These are phyloP conservation scores for Suaeda aralocaspica DNA, from an alignment of 148 eudicot species.

Conservation along the genomic window DNA sequence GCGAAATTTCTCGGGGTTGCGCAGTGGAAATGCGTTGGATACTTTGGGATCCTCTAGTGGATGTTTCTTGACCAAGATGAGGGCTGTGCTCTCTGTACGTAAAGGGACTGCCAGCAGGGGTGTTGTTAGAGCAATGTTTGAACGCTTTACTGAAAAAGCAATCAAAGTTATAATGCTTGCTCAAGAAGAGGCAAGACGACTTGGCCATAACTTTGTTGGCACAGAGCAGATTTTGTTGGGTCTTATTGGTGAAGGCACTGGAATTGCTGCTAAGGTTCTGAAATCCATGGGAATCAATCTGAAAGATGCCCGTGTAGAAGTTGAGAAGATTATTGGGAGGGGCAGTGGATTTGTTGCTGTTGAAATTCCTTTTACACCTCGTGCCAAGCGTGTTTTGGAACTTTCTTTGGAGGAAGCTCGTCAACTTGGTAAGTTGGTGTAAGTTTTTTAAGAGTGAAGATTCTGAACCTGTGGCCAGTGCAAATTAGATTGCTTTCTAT, in stretches of 20 bases:
- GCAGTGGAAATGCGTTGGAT: constrained; percentile 58
- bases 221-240: constrained; percentile 93
- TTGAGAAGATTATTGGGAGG: constrained; percentile 92
- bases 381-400: constrained; percentile 92
- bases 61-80: constrained; percentile 53
- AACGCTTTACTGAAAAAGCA: constrained; percentile 93
- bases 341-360: constrained; percentile 94
- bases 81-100: constrained; percentile 43
- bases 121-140: constrained; percentile 81
- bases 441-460: not conserved
- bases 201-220: constrained; percentile 93
- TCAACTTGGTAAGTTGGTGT: constrained; percentile 58
- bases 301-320: constrained; percentile 94
- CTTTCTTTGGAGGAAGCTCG: constrained; percentile 92
- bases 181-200: constrained; percentile 89
- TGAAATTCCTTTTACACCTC: constrained; percentile 91
- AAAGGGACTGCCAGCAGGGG: constrained; percentile 43
- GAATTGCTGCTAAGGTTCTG: constrained; percentile 96
- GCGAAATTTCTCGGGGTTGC: constrained; percentile 58
- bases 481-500: not conserved
- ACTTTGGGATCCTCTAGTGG: constrained; percentile 37
- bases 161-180: constrained; percentile 96
- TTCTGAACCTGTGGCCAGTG: not conserved
- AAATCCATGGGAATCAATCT: constrained; percentile 95
- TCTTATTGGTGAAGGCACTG: constrained; percentile 97